These are phyloP conservation scores for Miscanthus lutarioriparius DNA, from an alignment of 176 grass and related monocot genomes.

Conservation along the genomic window DNA sequence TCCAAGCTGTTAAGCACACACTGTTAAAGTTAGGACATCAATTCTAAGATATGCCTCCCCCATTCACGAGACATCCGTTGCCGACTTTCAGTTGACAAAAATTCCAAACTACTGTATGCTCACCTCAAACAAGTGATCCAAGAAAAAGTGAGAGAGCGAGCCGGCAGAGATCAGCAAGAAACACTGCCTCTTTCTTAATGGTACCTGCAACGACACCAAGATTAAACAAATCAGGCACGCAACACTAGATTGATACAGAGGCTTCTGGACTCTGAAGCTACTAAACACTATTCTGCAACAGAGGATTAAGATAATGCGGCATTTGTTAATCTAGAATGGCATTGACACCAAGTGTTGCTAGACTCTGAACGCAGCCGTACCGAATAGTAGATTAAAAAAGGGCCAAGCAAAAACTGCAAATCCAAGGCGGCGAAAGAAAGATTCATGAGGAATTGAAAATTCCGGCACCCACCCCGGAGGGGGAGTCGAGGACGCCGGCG, in stretches of 20 bases:
- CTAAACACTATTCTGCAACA: neutral
- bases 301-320: slow-evolving; percentile 21
- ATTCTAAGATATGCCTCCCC: neutral
- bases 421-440: neutral
- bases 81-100: neutral
- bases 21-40: slow-evolving; percentile 10
- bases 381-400: neutral
- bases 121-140: slow-evolving; percentile 96
- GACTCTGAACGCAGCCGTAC: neutral
- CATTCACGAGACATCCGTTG: neutral
- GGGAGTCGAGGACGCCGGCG: slow-evolving; percentile 52
- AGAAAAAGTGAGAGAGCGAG: slow-evolving; percentile 94
- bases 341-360: slow-evolving; percentile 1
- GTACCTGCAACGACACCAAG: slow-evolving; percentile 44
- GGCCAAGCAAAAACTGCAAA: neutral
- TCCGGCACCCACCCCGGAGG: slow-evolving; percentile 43
- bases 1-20: neutral
- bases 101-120: neutral
- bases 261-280: neutral
- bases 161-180: slow-evolving; percentile 81
- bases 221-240: slow-evolving; percentile 33
- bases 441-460: neutral
- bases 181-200: slow-evolving; percentile 64
- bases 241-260: neutral
- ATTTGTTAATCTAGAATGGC: neutral